phyloP scores from a whole-genome alignment of 2,329 filamentous ascomycete genomes.

The Trichoderma atroviride region DNA sequence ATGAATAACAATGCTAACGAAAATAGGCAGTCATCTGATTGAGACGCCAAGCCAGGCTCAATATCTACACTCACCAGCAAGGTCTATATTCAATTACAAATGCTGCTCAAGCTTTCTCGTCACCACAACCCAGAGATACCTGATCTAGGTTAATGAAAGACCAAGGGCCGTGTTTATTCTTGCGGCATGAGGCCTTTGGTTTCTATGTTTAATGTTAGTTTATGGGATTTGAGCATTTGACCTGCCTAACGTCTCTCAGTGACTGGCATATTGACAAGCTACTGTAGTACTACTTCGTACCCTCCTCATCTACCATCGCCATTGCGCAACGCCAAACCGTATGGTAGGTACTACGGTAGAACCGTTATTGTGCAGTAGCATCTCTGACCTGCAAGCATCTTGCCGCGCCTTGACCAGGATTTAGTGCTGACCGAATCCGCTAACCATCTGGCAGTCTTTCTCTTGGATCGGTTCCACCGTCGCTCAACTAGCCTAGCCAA shows the following conservation, averaged over 20 bases:
- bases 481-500: slow-evolving; percentile 11
- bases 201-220: neutral
- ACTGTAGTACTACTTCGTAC: neutral
- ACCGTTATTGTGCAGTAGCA: neutral
- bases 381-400: slow-evolving; percentile 24
- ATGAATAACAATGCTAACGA: slow-evolving; percentile 1
- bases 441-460: slow-evolving; percentile 27
- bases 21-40: slow-evolving; percentile 4
- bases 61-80: slow-evolving; percentile 8
- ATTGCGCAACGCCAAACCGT: neutral
- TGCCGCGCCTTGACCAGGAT: slow-evolving; percentile 26
- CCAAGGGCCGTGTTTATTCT: neutral
- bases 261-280: neutral
- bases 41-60: slow-evolving; percentile 15
- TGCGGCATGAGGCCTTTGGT: neutral
- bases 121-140: neutral
- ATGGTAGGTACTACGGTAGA: neutral
- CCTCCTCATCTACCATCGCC: neutral
- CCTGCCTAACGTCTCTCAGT: neutral
- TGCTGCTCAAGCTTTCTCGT: slow-evolving; percentile 1
- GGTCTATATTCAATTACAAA: neutral
- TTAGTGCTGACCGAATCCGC: slow-evolving; percentile 26
- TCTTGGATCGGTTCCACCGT: slow-evolving; percentile 21
- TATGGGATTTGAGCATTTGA: neutral
- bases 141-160: slow-evolving; percentile 6